phyloP scores from a whole-genome alignment of 1,139 yeast species.

The Arxiozyma bovina region DNA sequence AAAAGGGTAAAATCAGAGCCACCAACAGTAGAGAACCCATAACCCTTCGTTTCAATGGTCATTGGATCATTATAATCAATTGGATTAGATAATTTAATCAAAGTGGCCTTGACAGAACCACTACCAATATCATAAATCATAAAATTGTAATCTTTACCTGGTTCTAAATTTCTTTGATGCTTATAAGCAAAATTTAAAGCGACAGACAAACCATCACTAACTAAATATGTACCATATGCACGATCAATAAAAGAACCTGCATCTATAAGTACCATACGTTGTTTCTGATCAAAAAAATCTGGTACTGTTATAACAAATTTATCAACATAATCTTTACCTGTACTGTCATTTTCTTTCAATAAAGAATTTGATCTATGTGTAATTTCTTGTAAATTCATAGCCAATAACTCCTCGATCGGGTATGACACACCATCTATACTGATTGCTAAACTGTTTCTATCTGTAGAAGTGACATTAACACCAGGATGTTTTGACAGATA shows the following conservation, averaged over 20 bases:
- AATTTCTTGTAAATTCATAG: conserved; percentile 69
- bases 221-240: conserved; percentile 50
- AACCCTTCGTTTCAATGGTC: conserved; percentile 57
- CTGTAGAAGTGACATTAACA: conserved; percentile 41
- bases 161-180: conserved; percentile 30
- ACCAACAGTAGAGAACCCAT: conserved; percentile 64
- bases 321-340: conserved; percentile 52
- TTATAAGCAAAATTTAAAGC: conserved; percentile 64
- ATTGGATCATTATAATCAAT: conserved; percentile 34
- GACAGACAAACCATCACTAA: conserved; percentile 87
- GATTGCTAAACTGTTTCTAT: conserved; percentile 49
- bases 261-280: conserved; percentile 65
- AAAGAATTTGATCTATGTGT: conserved; percentile 52
- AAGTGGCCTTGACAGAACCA: conserved; percentile 79
- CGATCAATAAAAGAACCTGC: conserved; percentile 39
- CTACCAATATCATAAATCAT: conserved; percentile 88
- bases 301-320: conserved; percentile 54
- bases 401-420: conserved; percentile 71
- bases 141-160: conserved; percentile 48
- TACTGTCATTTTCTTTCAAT: conserved; percentile 35
- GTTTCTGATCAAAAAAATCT: conserved; percentile 53
- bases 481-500: conserved; percentile 56
- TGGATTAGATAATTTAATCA: conserved; percentile 52
- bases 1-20: conserved; percentile 66
- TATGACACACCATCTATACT: conserved; percentile 42